phyloP scores from a whole-genome alignment of 176 grass and related monocot genomes.

The Raddia guianensis region DNA sequence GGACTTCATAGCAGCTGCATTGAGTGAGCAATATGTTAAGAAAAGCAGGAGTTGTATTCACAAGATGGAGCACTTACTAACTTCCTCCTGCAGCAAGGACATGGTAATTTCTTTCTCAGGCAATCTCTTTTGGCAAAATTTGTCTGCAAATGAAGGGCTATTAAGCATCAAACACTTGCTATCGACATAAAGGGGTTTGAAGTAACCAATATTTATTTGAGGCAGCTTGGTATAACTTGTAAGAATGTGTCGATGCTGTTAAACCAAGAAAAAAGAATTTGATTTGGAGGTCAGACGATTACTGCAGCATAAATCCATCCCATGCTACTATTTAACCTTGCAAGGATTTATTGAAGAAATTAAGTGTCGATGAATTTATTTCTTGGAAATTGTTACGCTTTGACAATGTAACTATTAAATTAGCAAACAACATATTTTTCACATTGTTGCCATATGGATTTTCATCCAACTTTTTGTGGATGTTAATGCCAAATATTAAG shows the following conservation, averaged over 20 bases:
- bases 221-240: conserved; percentile 14
- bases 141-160: conserved; percentile 50
- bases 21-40: conserved; percentile 17
- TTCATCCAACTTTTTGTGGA: not conserved
- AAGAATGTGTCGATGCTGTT: not conserved
- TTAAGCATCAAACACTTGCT: conserved; percentile 34
- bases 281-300: not conserved
- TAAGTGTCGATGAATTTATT: not conserved
- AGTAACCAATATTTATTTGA: not conserved
- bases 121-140: conserved; percentile 53
- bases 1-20: not conserved
- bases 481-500: not conserved
- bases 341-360: not conserved
- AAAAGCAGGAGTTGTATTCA: not conserved
- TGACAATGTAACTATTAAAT: not conserved
- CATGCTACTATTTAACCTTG: conserved; percentile 4
- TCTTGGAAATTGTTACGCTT: not conserved
- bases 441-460: too few relatives aligned
- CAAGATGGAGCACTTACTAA: conserved; percentile 47
- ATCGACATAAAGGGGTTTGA: conserved; percentile 15
- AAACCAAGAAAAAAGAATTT: conserved; percentile 2
- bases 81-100: conserved; percentile 25
- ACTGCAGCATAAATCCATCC: not conserved
- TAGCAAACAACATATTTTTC: not conserved
- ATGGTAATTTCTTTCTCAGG: conserved; percentile 52